phyloP scores from a whole-genome alignment of 2,329 filamentous ascomycete species.

The Colletotrichum salicis region DNA sequence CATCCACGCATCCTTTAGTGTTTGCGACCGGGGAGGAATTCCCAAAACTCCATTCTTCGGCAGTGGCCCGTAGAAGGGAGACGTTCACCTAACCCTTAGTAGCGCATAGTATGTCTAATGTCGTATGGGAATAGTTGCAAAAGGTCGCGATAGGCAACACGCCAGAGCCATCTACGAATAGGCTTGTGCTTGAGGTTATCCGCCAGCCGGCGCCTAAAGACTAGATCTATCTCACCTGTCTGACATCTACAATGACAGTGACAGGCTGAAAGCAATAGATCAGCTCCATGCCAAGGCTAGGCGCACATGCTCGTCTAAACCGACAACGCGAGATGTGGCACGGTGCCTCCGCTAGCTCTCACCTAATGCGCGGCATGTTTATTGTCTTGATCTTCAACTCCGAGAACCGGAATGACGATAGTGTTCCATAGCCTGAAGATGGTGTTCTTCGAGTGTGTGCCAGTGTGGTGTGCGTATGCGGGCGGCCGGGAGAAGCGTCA shows the following conservation, averaged over 20 bases:
- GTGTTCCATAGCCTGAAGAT: background rate
- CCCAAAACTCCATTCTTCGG: background rate
- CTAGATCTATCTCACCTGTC: background rate
- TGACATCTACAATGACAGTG: background rate
- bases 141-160: background rate
- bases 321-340: conserved; percentile 17
- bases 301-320: background rate
- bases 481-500: background rate
- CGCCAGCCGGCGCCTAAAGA: background rate
- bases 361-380: background rate
- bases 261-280: background rate
- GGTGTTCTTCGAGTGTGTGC: background rate
- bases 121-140: background rate
- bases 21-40: background rate
- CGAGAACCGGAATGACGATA: conserved; percentile 1
- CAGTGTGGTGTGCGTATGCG: background rate
- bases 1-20: conserved; percentile 7
- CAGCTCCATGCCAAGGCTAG: conserved; percentile 9
- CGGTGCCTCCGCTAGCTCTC: conserved; percentile 11
- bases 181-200: background rate
- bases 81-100: conserved; percentile 15
- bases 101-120: background rate
- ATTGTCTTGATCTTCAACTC: background rate
- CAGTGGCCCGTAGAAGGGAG: background rate
- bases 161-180: background rate